Evolutionary conservation across 495 filamentous ascomycete species (phyloP), one percentile per base, ranked within the genome.

Genomic region (Aspergillus ostianus): DNA sequence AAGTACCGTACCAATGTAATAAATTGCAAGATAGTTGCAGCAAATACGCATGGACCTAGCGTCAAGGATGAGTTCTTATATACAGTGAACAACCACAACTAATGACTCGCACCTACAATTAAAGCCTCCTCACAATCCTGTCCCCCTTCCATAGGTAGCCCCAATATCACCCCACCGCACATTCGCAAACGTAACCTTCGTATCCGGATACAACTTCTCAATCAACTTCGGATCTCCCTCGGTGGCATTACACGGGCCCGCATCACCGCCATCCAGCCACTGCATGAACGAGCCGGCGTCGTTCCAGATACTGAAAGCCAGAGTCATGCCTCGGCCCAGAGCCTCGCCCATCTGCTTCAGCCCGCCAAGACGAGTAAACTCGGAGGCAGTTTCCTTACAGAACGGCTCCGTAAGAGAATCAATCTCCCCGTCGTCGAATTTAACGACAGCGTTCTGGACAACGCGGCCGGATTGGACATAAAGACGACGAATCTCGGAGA

Each of bases 251-350:
- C 87, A 90, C 27, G 86, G 85, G 3, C 87, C 86, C 19, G 81
- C 73, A 60, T 58, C 70, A 7, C 72, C 75, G 47, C 76, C 72
- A 64, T 89, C 87, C 13, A 90, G 69, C 85, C 86, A 89, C 47
- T 77, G 76, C 87, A 88, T 88, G 67, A 77, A 81, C 2, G 72
- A 70, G n/a, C 76, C 72, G 17, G 71, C 67, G 55, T 85, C 84
- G 70, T 82, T 84, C 86, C 86, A 89, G 56, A 90, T 79, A 60
- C 77, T 82, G 63, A 89, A 80, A 2, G 80, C 76, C n/a, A 89
- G 67, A 1, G 88, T 85, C 86, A 90, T 90, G 3, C 87, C 86
- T 0, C 84, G 67, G 0, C 59, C 71, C 32, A 90, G 58, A 0
- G 73, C 71, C 10, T 62, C 60, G 2, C 71, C 70, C 61, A 73